These are phyloP conservation scores for Luzula sylvatica DNA, from an alignment of 176 grass and related monocot species.

Conservation along the genomic window DNA sequence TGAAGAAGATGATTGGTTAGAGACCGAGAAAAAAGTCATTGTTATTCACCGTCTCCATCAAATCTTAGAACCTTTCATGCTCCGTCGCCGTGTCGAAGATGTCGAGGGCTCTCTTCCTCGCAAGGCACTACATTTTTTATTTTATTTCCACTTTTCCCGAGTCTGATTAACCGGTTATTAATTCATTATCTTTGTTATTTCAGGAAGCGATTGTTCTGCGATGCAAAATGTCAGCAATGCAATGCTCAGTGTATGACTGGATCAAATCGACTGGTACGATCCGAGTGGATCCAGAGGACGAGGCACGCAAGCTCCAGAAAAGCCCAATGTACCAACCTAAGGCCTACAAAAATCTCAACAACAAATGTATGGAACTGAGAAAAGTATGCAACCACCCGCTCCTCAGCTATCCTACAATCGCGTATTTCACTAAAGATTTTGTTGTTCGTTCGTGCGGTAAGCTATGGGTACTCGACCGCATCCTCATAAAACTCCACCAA, in stretches of 20 bases:
- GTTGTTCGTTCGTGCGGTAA: conserved; percentile 93
- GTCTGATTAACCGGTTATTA: too few species aligned
- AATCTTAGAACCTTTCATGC: conserved; percentile 99
- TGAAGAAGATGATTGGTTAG: conserved; percentile 96
- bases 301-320: conserved; percentile 49
- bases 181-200: conserved; percentile 22
- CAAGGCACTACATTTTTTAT: conserved; percentile 37
- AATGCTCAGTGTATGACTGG: conserved; percentile 95
- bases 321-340: conserved; percentile 87
- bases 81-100: conserved; percentile 90
- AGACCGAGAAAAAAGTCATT: conserved; percentile 98
- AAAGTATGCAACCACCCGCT: conserved; percentile 98
- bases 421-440: conserved; percentile 67
- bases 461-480: conserved; percentile 96
- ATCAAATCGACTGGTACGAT: conserved; percentile 99
- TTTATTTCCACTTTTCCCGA: too few species aligned
- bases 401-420: conserved; percentile 75
- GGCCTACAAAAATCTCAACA: conserved; percentile 86
- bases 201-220: conserved; percentile 88
- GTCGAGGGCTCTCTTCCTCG: conserved; percentile 97
- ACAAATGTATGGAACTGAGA: conserved; percentile 99
- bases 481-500: conserved; percentile 89
- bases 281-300: conserved; percentile 97
- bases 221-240: conserved; percentile 96
- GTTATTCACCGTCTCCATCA: conserved; percentile 95